Evolutionary conservation across 1,139 yeast species (phyloP), one percentile per base, ranked within the genome.

Genomic region (Debaryomyces fabryi): DNA sequence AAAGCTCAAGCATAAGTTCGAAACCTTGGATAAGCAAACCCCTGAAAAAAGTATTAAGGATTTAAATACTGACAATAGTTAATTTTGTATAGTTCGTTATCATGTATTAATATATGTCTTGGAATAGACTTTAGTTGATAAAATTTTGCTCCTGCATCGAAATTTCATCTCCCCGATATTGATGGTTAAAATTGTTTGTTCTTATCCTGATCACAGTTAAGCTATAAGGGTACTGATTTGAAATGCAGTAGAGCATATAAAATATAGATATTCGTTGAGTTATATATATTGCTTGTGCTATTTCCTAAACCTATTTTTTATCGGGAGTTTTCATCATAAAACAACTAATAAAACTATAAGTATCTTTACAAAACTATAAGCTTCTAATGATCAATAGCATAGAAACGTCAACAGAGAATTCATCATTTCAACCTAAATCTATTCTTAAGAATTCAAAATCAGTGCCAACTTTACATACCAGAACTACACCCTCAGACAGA

Each of bases 1-100:
- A 35, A 45, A 60, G 48, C 57, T 72, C 47, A 65, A 64, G 50
- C 50, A 59, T 38, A 69, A 67, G 54, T 62, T 54, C 44, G 50
- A 50, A 13, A 49, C 47, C 5, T 29, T 39, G n/a, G 44, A 35
- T 5, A 32, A 36, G 3, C 43, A 8, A 30, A 4, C 13, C 9
- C 18, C n/a, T 3, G 18, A 13, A 12, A 15, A n/a, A 4, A 24
- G 24, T 6, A 12, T 15, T 23, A 13, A 37, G 7, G 29, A 37
- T 25, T 23, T 16, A 9, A 37, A 6, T n/a, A 23, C 30, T 9
- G n/a, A 23, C n/a, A 37, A 25, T 37, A 37, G 24, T 13, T 24
- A 37, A 18, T 13, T 15, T 37, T 23, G 30, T 37, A 37, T 37
- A 37, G 24, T 37, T 37, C 40, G 15, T 7, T 23, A 37, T 23